phyloP scores from a whole-genome alignment of 768 basidiomycete species.

The Termitomyces sp. region DNA sequence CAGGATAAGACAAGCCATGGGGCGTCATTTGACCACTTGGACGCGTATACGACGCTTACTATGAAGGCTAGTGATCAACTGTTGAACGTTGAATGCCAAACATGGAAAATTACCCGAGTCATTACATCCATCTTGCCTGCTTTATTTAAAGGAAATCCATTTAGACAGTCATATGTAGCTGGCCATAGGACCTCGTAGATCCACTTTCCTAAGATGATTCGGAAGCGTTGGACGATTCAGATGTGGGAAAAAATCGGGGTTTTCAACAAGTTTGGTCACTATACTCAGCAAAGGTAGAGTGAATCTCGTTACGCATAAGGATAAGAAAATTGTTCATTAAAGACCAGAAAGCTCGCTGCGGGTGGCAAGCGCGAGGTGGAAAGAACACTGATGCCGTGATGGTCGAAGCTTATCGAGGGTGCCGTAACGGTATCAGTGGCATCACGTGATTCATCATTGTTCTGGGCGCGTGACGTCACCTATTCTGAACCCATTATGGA shows the following conservation, averaged over 20 bases:
- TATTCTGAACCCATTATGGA: background rate
- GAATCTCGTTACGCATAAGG: too few relatives aligned
- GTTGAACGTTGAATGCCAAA: background rate
- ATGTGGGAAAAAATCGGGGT: too few relatives aligned
- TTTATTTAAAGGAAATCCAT: background rate
- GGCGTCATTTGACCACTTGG: background rate
- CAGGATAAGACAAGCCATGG: background rate
- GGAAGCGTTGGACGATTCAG: too few relatives aligned
- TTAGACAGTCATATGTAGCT: background rate
- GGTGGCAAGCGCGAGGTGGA: background rate
- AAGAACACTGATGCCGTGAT: background rate
- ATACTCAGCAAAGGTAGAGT: too few relatives aligned
- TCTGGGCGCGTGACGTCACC: slow-evolving; percentile 24
- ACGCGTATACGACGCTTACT: background rate
- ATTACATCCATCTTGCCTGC: background rate
- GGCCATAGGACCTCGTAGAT: too few relatives aligned
- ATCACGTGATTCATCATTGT: slow-evolving; percentile 2
- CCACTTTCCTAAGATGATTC: too few relatives aligned
- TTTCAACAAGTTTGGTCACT: too few relatives aligned
- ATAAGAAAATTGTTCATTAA: too few relatives aligned
- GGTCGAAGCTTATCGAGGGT: background rate
- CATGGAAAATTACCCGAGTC: background rate
- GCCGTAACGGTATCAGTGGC: background rate
- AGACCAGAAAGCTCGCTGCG: background rate
- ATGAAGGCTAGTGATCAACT: background rate